Evolutionary conservation across 768 basidiomycete genomes (phyloP).

Genomic region (Russula sp.): DNA sequence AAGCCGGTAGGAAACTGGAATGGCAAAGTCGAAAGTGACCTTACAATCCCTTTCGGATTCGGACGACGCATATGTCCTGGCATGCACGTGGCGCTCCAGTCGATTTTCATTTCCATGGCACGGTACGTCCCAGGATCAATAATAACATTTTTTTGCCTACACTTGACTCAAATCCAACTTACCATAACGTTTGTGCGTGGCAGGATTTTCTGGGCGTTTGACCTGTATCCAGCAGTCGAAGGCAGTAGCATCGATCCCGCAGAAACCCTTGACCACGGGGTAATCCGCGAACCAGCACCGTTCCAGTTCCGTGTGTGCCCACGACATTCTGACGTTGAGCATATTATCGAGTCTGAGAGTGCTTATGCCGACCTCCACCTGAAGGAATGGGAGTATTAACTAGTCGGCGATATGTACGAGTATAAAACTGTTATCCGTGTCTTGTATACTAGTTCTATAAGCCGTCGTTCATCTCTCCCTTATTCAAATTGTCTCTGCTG

Average conservation of each 20-base stretch:
- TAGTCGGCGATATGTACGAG: too few species aligned
- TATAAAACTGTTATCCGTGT: background rate
- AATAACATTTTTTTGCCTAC: too few species aligned
- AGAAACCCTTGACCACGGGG: background rate
- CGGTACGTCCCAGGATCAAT: background rate
- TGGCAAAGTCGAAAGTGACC: conserved; percentile 21
- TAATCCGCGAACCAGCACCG: conserved; percentile 10
- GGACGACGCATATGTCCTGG: conserved; percentile 31
- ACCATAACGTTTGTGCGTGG: background rate
- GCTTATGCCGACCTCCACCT: conserved; percentile 20
- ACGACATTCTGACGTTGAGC: background rate
- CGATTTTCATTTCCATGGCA: conserved; percentile 20
- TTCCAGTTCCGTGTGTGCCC: conserved; percentile 1
- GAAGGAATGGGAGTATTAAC: conserved; percentile 19
- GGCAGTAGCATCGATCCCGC: conserved; percentile 5
- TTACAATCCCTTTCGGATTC: conserved; percentile 31
- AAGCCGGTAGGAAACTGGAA: conserved; percentile 6
- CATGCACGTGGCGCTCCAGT: conserved; percentile 28
- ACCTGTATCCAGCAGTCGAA: conserved; percentile 18
- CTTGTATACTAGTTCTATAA: too few species aligned
- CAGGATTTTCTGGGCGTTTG: conserved; percentile 30
- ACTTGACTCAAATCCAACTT: background rate
- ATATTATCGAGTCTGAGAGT: conserved; percentile 17
- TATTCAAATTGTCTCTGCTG: too few species aligned
- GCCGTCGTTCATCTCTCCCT: too few species aligned